Evolutionary conservation across 257 asterid species (phyloP).

Genomic region (Plantago major): DNA sequence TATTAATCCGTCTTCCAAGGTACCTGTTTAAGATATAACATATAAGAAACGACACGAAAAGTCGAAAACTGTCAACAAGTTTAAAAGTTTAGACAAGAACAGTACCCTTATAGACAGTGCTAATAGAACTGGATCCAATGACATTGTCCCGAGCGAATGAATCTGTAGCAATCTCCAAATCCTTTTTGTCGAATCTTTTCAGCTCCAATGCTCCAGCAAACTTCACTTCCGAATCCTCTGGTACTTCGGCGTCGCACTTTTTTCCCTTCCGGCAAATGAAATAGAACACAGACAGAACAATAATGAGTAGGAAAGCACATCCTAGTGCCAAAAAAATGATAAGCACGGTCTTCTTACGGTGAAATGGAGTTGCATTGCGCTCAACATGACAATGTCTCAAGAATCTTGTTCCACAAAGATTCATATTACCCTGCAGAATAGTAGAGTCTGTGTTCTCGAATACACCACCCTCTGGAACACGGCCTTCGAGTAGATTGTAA

Average conservation of each 20-base stretch:
- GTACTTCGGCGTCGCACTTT: slow-evolving; percentile 21
- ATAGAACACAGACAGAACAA: slow-evolving; percentile 23
- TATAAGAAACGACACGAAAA: background rate
- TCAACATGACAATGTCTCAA: slow-evolving; percentile 28
- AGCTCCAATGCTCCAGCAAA: slow-evolving; percentile 31
- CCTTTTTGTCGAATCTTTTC: slow-evolving; percentile 46
- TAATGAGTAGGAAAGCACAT: slow-evolving; percentile 30
- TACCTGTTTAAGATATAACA: slow-evolving; percentile 25
- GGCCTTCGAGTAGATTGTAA: slow-evolving; percentile 66
- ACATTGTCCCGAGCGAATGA: slow-evolving; percentile 52
- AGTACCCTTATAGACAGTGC: slow-evolving; percentile 54
- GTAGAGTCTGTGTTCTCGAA: slow-evolving; percentile 25
- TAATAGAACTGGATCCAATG: slow-evolving; percentile 66
- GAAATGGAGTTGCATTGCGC: slow-evolving; percentile 13
- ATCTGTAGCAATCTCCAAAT: slow-evolving; percentile 50
- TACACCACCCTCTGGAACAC: slow-evolving; percentile 45
- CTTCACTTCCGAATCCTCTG: slow-evolving; percentile 17
- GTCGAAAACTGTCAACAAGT: background rate
- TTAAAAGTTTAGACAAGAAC: background rate
- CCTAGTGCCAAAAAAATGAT: slow-evolving; percentile 35
- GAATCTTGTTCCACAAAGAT: slow-evolving; percentile 50
- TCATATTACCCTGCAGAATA: slow-evolving; percentile 50
- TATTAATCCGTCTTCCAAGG: slow-evolving; percentile 33
- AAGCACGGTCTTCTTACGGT: slow-evolving; percentile 23
- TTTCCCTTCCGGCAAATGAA: slow-evolving; percentile 16